Evolutionary conservation across 2,329 filamentous ascomycete genomes (phyloP), one percentile per base, ranked within the genome.

Genomic region (Diaporthe capsici): DNA sequence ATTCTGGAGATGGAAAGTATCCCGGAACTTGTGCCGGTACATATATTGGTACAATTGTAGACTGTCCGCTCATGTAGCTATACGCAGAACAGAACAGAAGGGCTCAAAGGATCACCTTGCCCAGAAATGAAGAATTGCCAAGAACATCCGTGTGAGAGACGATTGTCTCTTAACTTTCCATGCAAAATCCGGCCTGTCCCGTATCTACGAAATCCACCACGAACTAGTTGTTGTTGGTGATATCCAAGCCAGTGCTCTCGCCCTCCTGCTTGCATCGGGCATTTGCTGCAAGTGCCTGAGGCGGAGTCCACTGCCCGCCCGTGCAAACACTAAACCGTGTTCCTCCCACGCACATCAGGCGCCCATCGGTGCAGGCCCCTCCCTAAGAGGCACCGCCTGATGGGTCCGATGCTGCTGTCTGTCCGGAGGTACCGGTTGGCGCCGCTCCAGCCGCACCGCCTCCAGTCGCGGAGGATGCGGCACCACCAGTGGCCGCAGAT

Each of bases 301-400:
- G 70, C 20, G 70, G 47, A 37, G 71, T 75, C 75, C 73, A 76
- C 47, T 31, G 20, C 3, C 75, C 73, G 5, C 73, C 75, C 8
- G 75, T 76, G 22, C 75, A 76, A 9, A 58, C 73, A 34, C 73
- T 75, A 31, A 76, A 76, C 61, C 63, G 61, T 4, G 63, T 71
- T 2, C 63, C 75, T 12, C 47, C 60, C 25, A 76, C 73, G 13
- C 75, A 76, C 15, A 75, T 58, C 55, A 76, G 49, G 25, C 63
- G 28, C 2, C 75, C 75, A 65, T 76, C 75, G 4, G 70, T 75
- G 28, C 75, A 75, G 0, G 55, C 34, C 51, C 57, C 55, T 20
- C 47, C 47, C 47, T 65, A 42, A n/a, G 73, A 34, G 22, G 61
- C 34, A n/a, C 5, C 20, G 12, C 53, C 47, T 2, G 49, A 73